A percentile compares a stretch with the other conserved stretches of the same genome.
Evolutionary conservation across 495 filamentous ascomycete species (phyloP).

Genomic region (Elaphomyces granulatus): DNA sequence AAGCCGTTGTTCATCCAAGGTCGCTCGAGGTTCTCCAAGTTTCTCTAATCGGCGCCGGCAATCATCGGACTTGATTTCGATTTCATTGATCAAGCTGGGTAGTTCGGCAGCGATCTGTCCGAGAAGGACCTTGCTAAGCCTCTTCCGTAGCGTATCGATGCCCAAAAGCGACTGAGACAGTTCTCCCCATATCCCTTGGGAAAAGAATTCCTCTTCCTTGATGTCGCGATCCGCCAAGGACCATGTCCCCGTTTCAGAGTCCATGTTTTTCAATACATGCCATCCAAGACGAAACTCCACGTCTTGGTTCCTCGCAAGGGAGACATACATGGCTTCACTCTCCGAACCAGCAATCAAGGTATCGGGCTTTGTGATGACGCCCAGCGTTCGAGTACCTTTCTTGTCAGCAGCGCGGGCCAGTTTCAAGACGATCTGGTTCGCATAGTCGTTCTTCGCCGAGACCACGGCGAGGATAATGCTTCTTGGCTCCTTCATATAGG

Average conservation of each 20-base stretch:
- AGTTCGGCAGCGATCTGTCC: conserved; percentile 41
- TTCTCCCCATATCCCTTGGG: conserved; percentile 31
- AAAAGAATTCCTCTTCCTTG: conserved; percentile 28
- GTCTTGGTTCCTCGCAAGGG: conserved; percentile 31
- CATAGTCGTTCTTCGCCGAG: conserved; percentile 35
- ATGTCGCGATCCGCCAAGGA: conserved; percentile 21
- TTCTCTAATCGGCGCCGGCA: conserved; percentile 20
- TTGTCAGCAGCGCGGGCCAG: conserved; percentile 31
- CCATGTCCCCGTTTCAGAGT: conserved; percentile 23
- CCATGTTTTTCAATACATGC: conserved; percentile 35
- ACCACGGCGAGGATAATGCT: conserved; percentile 40
- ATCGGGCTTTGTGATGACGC: conserved; percentile 39
- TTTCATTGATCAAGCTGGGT: conserved; percentile 43
- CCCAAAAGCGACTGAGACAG: conserved; percentile 29
- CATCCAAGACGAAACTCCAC: conserved; percentile 32
- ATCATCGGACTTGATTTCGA: conserved; percentile 24
- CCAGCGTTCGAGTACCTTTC: conserved; percentile 29
- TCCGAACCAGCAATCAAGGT: conserved; percentile 25
- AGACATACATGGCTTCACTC: conserved; percentile 23
- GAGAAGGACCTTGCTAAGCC: conserved; percentile 43
- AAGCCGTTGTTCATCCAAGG: neutral
- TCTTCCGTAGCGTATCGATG: conserved; percentile 30
- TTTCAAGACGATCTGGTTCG: conserved; percentile 32
- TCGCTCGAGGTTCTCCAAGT: conserved; percentile 25
- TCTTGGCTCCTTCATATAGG: conserved; percentile 35